Percentiles rank a stretch among this genome's conserved stretches.
phyloP scores from a whole-genome alignment of 1,139 yeast genomes.

The Meyerozyma athensensis region DNA sequence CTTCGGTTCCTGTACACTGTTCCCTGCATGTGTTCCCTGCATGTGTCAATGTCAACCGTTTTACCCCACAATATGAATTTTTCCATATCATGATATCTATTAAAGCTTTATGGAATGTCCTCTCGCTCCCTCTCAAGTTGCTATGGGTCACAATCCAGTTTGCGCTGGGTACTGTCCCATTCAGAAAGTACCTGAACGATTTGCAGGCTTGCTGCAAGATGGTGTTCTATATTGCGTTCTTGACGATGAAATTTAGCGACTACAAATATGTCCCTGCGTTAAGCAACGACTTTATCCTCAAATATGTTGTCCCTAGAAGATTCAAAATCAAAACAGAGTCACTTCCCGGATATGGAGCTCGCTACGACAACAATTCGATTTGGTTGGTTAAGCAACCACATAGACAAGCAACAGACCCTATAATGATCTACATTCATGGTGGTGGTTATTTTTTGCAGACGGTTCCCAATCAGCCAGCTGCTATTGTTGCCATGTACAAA shows the following conservation, averaged over 20 bases:
- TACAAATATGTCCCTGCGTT: conserved; percentile 9
- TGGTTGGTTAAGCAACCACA: conserved; percentile 10
- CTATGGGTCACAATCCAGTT: conserved; percentile 6
- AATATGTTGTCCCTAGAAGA: conserved; percentile 8
- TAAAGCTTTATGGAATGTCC: not conserved
- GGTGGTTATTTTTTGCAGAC: conserved; percentile 16
- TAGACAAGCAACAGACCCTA: conserved; percentile 10
- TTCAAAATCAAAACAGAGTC: not conserved
- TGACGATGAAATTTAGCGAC: conserved; percentile 10
- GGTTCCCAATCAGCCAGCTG: conserved; percentile 10
- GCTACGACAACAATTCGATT: conserved; percentile 10
- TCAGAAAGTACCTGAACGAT: conserved; percentile 10
- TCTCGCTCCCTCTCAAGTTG: not conserved
- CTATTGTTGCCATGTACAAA: conserved; percentile 10
- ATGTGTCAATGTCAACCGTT: not conserved
- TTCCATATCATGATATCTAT: not conserved
- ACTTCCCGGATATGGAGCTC: conserved; percentile 12
- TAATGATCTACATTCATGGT: conserved; percentile 14
- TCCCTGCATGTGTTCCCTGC: not conserved
- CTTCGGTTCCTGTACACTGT: too few relatives aligned
- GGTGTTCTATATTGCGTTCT: conserved; percentile 8
- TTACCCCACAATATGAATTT: conserved; percentile 1
- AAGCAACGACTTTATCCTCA: conserved; percentile 10
- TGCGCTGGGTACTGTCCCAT: conserved; percentile 11
- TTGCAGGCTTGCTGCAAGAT: conserved; percentile 10